Evolutionary conservation across 257 asterid genomes (phyloP), one percentile per base, ranked within the genome.

Genomic region (Nicotiana attenuata): DNA sequence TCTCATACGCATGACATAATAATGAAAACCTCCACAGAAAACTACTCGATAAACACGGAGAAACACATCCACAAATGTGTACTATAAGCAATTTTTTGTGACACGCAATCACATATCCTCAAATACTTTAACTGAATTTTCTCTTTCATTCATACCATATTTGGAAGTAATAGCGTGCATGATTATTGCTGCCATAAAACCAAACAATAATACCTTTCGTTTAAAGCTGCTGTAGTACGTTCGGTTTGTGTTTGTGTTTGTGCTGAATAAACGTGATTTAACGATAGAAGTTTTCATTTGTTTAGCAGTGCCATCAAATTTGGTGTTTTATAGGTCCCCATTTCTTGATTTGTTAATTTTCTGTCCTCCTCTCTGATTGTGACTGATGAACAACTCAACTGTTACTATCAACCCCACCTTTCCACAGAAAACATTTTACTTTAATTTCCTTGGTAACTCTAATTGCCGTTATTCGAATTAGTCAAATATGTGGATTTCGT

Each of bases 351-450:
- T 75, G 68, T 61, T 15, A 59, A 65, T 11, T 22, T 68, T 31
- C 15, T 29, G 61, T 38, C 24, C 81, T 85, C 65, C 31, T 56
- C 29, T 56, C 15, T 85, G 87, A 82, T 9, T 75, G 82, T 67
- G 88, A 87, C 87, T 53, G 76, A 81, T 81, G 86, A 87, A 69
- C 78, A 55, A 78, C 65, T 75, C 88, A 87, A 38, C 75, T 83
- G 88, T 87, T 41, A 14, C 85, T 35, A 82, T 86, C 89, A 86
- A 20, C 1, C 68, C 41, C 10, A 9, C 3, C 50, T 9, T 41
- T 41, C 50, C 1, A 9, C 50, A 41, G 13, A 41, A 41, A 41
- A 41, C 13, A 41, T 41, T 41, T 9, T 41, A 41, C 50, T 41
- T 41, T 41, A 41, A 41, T 41, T 41, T 41, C 50, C 3, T 41